Conservation (phyloP, 805 yeast genomes). For the Myxozyma udenii region DNA sequence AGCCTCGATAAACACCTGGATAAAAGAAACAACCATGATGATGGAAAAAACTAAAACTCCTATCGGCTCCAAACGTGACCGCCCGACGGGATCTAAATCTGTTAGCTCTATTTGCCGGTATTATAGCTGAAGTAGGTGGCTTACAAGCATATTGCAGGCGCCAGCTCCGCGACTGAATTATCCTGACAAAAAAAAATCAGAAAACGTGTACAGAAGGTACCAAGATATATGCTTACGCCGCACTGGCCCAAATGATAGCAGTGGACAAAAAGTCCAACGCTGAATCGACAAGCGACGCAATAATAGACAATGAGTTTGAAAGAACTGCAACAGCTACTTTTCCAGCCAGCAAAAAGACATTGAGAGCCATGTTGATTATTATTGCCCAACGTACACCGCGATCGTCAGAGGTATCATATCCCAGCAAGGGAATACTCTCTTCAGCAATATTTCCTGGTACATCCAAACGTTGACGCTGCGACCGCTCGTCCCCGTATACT, state of each 20-base stretch:
- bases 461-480: slow-evolving; percentile 11
- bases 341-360: slow-evolving; percentile 50
- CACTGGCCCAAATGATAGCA: slow-evolving; percentile 63
- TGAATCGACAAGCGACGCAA: slow-evolving; percentile 78
- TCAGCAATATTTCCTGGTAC: slow-evolving; percentile 61
- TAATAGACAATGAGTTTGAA: slow-evolving; percentile 68
- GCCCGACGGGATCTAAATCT: slow-evolving; percentile 73
- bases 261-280: slow-evolving; percentile 71
- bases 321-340: slow-evolving; percentile 54
- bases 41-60: slow-evolving; percentile 73
- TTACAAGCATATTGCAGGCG: slow-evolving; percentile 11
- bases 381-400: slow-evolving; percentile 58
- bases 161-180: slow-evolving; percentile 17
- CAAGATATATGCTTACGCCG: not conserved
- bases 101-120: no score
- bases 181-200: not conserved
- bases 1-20: slow-evolving; percentile 69
- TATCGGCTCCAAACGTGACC: slow-evolving; percentile 69
- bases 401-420: slow-evolving; percentile 44
- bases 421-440: slow-evolving; percentile 54
- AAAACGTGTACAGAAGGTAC: no score
- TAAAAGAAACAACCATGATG: slow-evolving; percentile 64
- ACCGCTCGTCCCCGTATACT: slow-evolving; percentile 41
- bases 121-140: not conserved
- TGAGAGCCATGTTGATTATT: slow-evolving; percentile 58